Conservation (phyloP, 108 stramenopile genomes). For the Craspedostauros australis region DNA sequence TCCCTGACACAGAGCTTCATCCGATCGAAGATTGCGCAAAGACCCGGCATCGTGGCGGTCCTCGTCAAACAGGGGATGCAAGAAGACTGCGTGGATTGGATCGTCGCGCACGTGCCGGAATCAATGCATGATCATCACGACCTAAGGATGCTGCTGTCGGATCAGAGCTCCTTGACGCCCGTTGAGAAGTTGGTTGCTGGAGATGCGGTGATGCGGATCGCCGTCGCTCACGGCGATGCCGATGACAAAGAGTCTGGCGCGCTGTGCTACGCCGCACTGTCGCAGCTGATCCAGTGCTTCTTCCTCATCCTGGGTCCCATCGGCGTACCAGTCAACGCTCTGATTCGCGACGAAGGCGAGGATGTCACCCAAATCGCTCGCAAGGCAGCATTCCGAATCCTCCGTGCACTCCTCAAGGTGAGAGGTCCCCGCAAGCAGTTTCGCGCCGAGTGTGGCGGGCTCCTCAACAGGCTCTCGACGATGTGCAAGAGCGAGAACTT, state of each 20-base stretch:
- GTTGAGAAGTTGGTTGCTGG: slow-evolving; percentile 50
- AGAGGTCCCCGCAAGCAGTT: slow-evolving; percentile 18
- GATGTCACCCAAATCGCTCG: slow-evolving; percentile 51
- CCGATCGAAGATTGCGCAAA: slow-evolving; percentile 30
- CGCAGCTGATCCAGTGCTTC: slow-evolving; percentile 54
- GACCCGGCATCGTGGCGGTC: slow-evolving; percentile 48
- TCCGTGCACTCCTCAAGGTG: slow-evolving; percentile 36
- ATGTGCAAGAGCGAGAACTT: slow-evolving; percentile 64
- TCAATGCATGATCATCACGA: slow-evolving; percentile 39
- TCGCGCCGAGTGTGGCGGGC: slow-evolving; percentile 28
- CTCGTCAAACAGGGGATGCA: slow-evolving; percentile 57
- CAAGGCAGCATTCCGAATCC: slow-evolving; percentile 55
- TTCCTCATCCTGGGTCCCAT: slow-evolving; percentile 58
- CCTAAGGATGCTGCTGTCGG: slow-evolving; percentile 34
- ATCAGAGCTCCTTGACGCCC: slow-evolving; percentile 41
- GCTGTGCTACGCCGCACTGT: slow-evolving; percentile 35
- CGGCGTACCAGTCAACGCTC: slow-evolving; percentile 66
- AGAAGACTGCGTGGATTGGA: slow-evolving; percentile 46
- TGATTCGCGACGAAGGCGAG: slow-evolving; percentile 32
- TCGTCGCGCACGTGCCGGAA: slow-evolving; percentile 68
- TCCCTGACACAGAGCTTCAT: slow-evolving; percentile 39
- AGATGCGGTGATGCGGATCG: slow-evolving; percentile 52
- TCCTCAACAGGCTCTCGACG: slow-evolving; percentile 44
- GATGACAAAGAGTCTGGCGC: slow-evolving; percentile 35
- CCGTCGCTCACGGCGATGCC: slow-evolving; percentile 41